Base-by-base conservation (phyloP, 2,329 filamentous ascomycete species). In the Colletotrichum lupini region DNA sequence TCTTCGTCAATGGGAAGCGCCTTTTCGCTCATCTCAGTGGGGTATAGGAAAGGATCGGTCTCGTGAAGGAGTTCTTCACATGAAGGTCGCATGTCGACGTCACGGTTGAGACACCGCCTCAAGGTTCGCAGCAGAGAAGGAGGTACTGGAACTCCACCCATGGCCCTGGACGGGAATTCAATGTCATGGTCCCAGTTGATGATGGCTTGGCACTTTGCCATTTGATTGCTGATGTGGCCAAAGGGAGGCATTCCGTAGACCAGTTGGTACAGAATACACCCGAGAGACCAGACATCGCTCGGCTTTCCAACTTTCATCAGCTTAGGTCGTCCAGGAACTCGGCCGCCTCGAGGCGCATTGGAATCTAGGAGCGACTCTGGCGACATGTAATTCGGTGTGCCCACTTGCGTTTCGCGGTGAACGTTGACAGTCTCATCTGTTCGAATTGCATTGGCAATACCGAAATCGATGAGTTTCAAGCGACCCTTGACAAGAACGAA, bases 301-400 rank as follows among this genome's bases (percentile, higher is more conserved):
- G 97, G 94, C 80, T 98, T 98, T 73, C 97, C 97, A 7, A 99
- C 88, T 81, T 98, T 98, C 92, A 98, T 97, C 73, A 98, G 88
- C 81, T 95, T 97, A 16, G 91, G 88, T 26, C 84, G 80, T 5
- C 82, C 83, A 2, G 80, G 81, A 2, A 82, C 74, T 9, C 84
- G 76, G 69, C 85, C 78, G 72, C 86, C 91, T 68, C 85, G 83
- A 22, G 87, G 82, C 67, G 91, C 92, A 77, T 97, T 97, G 30
- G 92, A 93, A 83, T 98, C 97, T 80, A 97, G 92, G 61, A 99
- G 89, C 2, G 94, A 95, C 83, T 99, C 97, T 0, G 97, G 97
- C 1, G 95, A 97, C 97, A 99, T 99, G 86, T 98, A 99, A 82
- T 97, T 99, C 4, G 97, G 95, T 0, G 97, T 99, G 69, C 97